These are phyloP conservation scores for Metarhizium album DNA, from an alignment of 2,329 filamentous ascomycete species.

Conservation along the genomic window DNA sequence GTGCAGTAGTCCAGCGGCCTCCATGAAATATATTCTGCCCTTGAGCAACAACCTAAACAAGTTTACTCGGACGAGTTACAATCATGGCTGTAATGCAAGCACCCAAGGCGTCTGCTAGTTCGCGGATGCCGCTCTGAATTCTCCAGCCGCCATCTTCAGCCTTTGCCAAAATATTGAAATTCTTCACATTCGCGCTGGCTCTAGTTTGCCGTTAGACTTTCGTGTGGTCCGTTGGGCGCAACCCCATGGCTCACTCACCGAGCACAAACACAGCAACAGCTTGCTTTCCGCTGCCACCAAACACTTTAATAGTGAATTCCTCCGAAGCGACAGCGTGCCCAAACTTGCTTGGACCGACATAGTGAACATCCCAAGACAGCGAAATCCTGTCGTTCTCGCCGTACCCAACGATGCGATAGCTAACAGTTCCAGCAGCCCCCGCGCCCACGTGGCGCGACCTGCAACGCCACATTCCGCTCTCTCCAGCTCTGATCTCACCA, in stretches of 20 bases:
- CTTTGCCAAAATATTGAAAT: not conserved
- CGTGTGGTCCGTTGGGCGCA: not conserved
- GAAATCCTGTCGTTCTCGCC: not conserved
- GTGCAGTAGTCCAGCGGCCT: no score
- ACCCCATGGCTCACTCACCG: not conserved
- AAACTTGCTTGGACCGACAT: conserved; percentile 3
- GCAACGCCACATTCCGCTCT: conserved; percentile 6
- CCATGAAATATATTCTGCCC: not conserved
- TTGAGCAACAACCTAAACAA: not conserved
- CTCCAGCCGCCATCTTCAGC: not conserved
- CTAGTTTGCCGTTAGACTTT: not conserved
- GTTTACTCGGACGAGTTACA: not conserved
- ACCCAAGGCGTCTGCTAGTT: not conserved
- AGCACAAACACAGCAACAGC: conserved; percentile 2
- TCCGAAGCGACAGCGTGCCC: not conserved
- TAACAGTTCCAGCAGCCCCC: not conserved
- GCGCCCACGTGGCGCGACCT: not conserved
- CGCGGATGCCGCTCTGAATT: not conserved
- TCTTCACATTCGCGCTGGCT: not conserved
- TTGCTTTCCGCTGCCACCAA: not conserved
- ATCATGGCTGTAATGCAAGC: not conserved
- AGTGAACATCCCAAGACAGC: conserved; percentile 1
- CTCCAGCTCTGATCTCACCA: not conserved
- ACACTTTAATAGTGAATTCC: not conserved
- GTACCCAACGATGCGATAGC: conserved; percentile 2